Evolutionary conservation across 2,329 filamentous ascomycete genomes (phyloP), one percentile per base, ranked within the genome.

Genomic region (Aspergillus eucalypticola): DNA sequence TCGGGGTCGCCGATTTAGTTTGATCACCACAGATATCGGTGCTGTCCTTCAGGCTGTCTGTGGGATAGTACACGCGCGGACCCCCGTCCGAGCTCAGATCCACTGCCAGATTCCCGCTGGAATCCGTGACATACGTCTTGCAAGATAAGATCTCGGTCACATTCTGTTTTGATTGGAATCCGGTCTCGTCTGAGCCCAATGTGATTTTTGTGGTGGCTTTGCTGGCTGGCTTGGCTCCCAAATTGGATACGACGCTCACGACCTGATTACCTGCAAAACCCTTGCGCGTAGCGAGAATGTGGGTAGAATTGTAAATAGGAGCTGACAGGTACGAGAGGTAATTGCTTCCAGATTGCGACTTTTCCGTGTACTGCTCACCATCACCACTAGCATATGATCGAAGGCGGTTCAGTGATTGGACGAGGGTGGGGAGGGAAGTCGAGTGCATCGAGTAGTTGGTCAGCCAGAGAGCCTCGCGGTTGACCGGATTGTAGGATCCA

Each of bases 381-480:
- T 85, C 75, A 54, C 76, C 73, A 69, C 86, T 86, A 32, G 84
- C 70, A 10, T 68, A 67, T 2, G 75, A 19, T 32, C 53, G 53
- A 32, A 55, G 29, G 23, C 41, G 53, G 27, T 55, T 55, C n/a
- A 55, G 41, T n/a, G 53, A 55, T 25, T 46, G 41, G 39, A 55
- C 64, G 54, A 84, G 80, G 64, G 75, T 77, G 13, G 68, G 63
- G 71, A 85, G 86, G 11, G 86, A 73, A 23, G 80, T 76, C 3
- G 78, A 64, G 5, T 72, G 62, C 2, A 76, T 81, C 63, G 77
- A 67, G 71, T 82, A 87, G 10, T 72, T 73, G n/a, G 81, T 83
- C 15, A 80, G 72, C 85, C 85, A 87, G 29, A 84, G 75, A 8
- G 84, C 82, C 68, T 87, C 84, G 11, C 85, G 82, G 44, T 78